Percentiles rank a stretch among this genome's conserved stretches.
Conservation (phyloP, 176 grass and related monocot genomes). For the Aegilops bicornis region DNA sequence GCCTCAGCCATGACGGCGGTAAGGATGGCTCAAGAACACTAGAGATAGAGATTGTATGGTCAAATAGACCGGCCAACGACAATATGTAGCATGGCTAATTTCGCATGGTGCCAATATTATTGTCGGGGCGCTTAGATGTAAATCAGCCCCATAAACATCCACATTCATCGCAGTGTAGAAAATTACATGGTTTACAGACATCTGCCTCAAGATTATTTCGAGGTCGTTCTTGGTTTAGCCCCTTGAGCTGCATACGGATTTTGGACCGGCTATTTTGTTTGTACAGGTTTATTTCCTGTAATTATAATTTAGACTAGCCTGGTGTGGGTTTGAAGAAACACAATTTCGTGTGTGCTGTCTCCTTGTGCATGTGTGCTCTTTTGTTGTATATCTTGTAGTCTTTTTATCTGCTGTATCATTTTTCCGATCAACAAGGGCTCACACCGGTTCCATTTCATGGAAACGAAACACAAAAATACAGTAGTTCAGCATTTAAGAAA, state of each 20-base stretch:
- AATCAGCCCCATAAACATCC: slow-evolving; percentile 36
- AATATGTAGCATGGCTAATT: slow-evolving; percentile 37
- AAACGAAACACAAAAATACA: no score
- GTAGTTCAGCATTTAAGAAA: no score
- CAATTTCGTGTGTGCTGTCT: background rate
- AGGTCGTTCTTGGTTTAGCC: background rate
- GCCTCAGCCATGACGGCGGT: slow-evolving; percentile 87
- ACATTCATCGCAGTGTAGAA: slow-evolving; percentile 42
- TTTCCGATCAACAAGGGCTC: no score
- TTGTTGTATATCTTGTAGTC: background rate
- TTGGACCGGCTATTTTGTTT: slow-evolving; percentile 28
- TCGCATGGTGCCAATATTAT: background rate
- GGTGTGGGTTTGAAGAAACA: slow-evolving; percentile 19
- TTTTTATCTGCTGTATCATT: background rate
- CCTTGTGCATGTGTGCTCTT: background rate
- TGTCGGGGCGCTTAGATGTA: slow-evolving; percentile 22
- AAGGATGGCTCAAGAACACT: slow-evolving; percentile 87
- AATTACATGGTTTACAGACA: slow-evolving; percentile 27
- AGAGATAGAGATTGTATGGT: slow-evolving; percentile 98
- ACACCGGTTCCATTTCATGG: no score
- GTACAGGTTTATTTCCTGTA: slow-evolving; percentile 61
- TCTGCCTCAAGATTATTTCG: slow-evolving; percentile 14
- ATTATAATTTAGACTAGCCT: slow-evolving; percentile 46
- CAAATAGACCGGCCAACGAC: slow-evolving; percentile 71
- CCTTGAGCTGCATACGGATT: slow-evolving; percentile 27